These are phyloP conservation scores for Fusarium fujikuroi DNA, from an alignment of 2,329 filamentous ascomycete genomes.

Conservation along the genomic window DNA sequence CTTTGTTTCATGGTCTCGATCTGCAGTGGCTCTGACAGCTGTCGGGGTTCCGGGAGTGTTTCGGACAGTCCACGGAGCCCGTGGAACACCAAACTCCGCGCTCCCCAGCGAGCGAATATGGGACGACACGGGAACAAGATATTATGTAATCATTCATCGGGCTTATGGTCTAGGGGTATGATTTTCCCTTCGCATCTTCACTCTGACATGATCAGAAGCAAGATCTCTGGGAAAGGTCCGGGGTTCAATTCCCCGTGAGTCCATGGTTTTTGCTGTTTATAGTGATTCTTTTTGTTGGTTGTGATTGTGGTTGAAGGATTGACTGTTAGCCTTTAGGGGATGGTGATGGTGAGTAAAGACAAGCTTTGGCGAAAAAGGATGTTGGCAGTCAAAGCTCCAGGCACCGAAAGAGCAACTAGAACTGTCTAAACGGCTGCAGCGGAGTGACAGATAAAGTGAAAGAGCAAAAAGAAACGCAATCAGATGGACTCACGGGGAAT, in stretches of 20 bases:
- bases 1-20: neutral
- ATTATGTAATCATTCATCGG: slow-evolving; percentile 19
- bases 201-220: neutral
- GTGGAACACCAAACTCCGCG: neutral
- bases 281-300: neutral
- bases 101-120: neutral
- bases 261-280: neutral
- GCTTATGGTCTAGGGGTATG: slow-evolving; percentile 35
- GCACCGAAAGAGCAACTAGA: rapidly evolving
- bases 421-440: neutral
- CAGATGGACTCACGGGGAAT: slow-evolving; percentile 29
- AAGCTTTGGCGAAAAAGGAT: neutral
- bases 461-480: neutral
- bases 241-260: slow-evolving; percentile 34
- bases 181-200: slow-evolving; percentile 30
- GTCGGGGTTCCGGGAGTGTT: neutral
- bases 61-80: neutral
- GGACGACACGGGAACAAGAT: rapidly evolving
- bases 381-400: neutral
- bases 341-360: rapidly evolving
- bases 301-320: neutral
- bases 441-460: no score
- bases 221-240: slow-evolving; percentile 25
- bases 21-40: neutral
- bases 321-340: neutral